Conservation (phyloP, 139 green algal genomes). For the Tetraselmis striata region DNA sequence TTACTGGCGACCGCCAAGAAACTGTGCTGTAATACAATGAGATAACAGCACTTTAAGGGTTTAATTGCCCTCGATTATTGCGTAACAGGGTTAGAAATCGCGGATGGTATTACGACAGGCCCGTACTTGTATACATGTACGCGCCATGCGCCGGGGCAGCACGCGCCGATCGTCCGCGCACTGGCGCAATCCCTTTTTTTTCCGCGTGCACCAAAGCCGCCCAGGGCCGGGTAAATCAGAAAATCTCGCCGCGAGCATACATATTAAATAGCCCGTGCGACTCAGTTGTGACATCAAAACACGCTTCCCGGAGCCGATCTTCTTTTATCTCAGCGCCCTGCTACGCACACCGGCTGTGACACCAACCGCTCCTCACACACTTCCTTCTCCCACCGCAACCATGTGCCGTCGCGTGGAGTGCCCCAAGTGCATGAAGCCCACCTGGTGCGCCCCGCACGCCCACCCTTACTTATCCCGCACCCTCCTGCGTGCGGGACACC, state of each 20-base stretch:
- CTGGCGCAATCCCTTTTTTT: not conserved
- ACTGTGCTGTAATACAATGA: too few relatives aligned
- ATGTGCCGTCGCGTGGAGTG: not conserved
- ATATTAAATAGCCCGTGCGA: too few relatives aligned
- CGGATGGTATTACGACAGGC: not conserved
- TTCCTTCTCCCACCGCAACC: not conserved
- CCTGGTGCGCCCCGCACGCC: not conserved
- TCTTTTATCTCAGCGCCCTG: not conserved
- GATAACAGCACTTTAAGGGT: too few relatives aligned
- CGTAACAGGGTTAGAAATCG: too few relatives aligned
- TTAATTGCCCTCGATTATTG: too few relatives aligned
- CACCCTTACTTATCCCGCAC: not conserved
- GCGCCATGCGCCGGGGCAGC: too few relatives aligned
- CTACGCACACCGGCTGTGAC: not conserved
- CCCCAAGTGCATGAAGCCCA: not conserved
- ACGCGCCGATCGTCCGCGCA: not conserved
- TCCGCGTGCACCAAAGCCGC: not conserved
- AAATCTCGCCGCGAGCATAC: too few relatives aligned
- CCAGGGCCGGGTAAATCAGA: too few relatives aligned
- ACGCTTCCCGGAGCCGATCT: not conserved
- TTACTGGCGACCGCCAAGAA: too few relatives aligned
- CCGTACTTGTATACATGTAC: not conserved
- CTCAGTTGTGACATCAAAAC: not conserved
- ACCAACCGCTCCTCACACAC: not conserved
- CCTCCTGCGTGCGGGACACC: not conserved